phyloP scores from a whole-genome alignment of 2,329 filamentous ascomycete genomes.

The Penicillium hordei region DNA sequence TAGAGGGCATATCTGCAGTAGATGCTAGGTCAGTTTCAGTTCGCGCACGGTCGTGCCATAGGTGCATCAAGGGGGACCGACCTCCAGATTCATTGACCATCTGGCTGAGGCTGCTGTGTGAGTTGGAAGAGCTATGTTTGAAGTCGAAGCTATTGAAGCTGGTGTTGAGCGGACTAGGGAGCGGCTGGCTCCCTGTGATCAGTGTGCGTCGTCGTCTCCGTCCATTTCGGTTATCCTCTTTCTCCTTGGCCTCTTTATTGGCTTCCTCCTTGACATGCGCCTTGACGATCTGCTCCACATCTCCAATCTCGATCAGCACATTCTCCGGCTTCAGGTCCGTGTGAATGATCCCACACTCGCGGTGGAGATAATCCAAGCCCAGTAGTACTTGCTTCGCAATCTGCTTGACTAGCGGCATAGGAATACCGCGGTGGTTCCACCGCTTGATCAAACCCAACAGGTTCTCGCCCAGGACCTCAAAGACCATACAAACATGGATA shows the following conservation, averaged over 20 bases:
- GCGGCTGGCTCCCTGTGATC: slow-evolving; percentile 93
- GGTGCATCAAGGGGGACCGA: slow-evolving; percentile 48
- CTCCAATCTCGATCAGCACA: slow-evolving; percentile 96
- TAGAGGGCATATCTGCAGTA: slow-evolving; percentile 52
- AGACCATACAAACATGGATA: slow-evolving; percentile 98
- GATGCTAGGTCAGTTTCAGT: slow-evolving; percentile 45
- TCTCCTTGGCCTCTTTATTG: slow-evolving; percentile 74
- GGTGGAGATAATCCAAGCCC: slow-evolving; percentile 91
- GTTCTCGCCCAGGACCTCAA: slow-evolving; percentile 96
- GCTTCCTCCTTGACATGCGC: slow-evolving; percentile 78
- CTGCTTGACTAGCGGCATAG: slow-evolving; percentile 94
- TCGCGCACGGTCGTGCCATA: slow-evolving; percentile 13
- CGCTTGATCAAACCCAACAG: slow-evolving; percentile 92
- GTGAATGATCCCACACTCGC: slow-evolving; percentile 98
- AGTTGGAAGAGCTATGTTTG: slow-evolving; percentile 60
- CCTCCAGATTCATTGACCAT: slow-evolving; percentile 71
- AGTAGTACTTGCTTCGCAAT: slow-evolving; percentile 98
- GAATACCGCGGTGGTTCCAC: slow-evolving; percentile 97
- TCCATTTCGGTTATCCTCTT: slow-evolving; percentile 90
- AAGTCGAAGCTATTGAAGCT: slow-evolving; percentile 78
- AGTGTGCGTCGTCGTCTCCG: slow-evolving; percentile 84
- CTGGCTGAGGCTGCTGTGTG: slow-evolving; percentile 77
- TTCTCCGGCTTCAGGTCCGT: slow-evolving; percentile 98
- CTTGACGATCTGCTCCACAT: slow-evolving; percentile 97
- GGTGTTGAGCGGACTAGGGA: slow-evolving; percentile 91